Evolutionary conservation across 2,329 filamentous ascomycete species (phyloP).

Genomic region (Chaetomium strumarium): DNA sequence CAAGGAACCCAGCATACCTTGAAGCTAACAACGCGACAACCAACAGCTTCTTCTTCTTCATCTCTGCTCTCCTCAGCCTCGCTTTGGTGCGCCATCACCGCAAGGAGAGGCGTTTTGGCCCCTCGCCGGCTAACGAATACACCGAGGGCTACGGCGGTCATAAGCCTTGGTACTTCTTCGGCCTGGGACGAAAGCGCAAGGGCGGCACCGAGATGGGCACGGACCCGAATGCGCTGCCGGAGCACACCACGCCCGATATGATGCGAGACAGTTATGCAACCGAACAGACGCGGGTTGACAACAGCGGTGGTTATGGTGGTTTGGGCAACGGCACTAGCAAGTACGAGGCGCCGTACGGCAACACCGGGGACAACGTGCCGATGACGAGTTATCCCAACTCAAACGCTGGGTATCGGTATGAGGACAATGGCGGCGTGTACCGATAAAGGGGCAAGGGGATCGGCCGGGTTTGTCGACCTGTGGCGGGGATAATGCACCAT

Average conservation of each 20-base stretch:
- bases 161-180: constrained; percentile 11
- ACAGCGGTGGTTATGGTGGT: constrained; percentile 2
- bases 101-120: constrained; percentile 37
- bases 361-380: background rate
- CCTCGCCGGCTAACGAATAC: constrained; percentile 33
- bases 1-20: too few relatives aligned
- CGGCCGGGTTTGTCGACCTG: background rate
- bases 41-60: constrained; percentile 30
- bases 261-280: constrained; percentile 21
- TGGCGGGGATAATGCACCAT: too few relatives aligned
- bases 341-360: constrained; percentile 6
- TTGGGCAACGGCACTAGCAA: constrained; percentile 6
- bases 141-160: constrained; percentile 20
- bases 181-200: constrained; percentile 12
- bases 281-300: constrained; percentile 21
- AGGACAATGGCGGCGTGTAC: constrained; percentile 3
- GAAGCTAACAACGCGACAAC: background rate
- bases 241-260: constrained; percentile 18
- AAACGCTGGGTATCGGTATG: constrained; percentile 4
- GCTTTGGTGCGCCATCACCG: constrained; percentile 28
- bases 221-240: constrained; percentile 18
- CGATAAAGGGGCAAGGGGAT: background rate
- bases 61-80: constrained; percentile 26
- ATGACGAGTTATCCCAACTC: constrained; percentile 6
- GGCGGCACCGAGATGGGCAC: background rate